A percentile compares a stretch with the other conserved stretches of the same genome.
Evolutionary conservation across 2,329 filamentous ascomycete genomes (phyloP).

Genomic region (Basipetospora sp.): DNA sequence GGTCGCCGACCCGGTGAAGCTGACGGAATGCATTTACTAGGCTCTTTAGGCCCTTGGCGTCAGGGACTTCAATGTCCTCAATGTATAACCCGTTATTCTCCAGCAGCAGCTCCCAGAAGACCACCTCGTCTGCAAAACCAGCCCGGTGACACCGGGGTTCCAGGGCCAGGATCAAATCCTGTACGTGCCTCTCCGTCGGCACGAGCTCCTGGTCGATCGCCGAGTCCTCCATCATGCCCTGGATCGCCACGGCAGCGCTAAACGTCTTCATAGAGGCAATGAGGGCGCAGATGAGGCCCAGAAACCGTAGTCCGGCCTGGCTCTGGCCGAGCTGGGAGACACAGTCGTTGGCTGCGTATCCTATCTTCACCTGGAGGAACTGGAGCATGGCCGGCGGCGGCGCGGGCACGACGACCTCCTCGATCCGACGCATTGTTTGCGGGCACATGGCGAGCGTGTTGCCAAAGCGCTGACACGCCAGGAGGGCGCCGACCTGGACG

Average conservation of each 20-base stretch:
- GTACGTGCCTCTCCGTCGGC: background rate
- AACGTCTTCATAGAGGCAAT: background rate
- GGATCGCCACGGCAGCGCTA: background rate
- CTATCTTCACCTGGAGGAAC: background rate
- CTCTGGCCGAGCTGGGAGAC: background rate
- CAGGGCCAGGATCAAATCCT: background rate
- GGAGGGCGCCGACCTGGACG: background rate
- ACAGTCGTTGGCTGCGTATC: background rate
- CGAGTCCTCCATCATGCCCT: background rate
- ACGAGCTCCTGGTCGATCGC: background rate
- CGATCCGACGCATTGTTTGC: background rate
- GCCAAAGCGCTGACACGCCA: background rate
- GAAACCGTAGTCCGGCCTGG: background rate
- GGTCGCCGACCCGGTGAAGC: background rate
- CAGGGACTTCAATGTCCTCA: too few relatives aligned
- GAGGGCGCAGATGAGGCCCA: background rate
- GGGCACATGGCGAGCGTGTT: conserved; percentile 8
- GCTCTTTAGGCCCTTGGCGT: background rate
- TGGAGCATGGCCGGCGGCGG: background rate
- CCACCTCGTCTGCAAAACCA: background rate
- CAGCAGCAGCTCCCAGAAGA: background rate
- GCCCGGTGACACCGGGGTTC: background rate
- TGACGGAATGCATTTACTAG: background rate
- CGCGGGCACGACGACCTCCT: background rate
- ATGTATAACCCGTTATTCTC: background rate